These are phyloP conservation scores for Eucalyptus sp. DNA, from an alignment of 345 rosid genomes.

Conservation along the genomic window DNA sequence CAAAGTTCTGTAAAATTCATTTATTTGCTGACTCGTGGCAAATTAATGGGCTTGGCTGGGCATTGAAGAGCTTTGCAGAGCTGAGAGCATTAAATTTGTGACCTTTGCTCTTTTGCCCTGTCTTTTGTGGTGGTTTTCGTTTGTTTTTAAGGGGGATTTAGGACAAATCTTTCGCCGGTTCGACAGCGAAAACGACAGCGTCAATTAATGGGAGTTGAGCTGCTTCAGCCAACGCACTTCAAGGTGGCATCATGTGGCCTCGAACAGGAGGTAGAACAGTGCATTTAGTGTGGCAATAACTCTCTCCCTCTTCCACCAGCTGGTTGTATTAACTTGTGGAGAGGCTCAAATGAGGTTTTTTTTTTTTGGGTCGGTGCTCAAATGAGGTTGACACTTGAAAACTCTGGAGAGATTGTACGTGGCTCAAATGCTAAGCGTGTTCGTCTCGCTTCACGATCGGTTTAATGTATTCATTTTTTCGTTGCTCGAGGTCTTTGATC, in stretches of 20 bases:
- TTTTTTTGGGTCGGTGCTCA: too few relatives aligned
- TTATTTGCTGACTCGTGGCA: background rate
- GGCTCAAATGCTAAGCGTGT: background rate
- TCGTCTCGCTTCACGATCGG: background rate
- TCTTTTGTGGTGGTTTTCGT: background rate
- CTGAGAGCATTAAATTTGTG: background rate
- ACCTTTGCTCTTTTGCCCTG: background rate
- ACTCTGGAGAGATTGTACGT: background rate
- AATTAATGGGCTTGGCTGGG: background rate
- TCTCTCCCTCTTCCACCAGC: background rate
- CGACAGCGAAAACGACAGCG: background rate
- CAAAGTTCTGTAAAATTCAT: background rate
- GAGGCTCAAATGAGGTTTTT: background rate
- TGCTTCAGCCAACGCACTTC: background rate
- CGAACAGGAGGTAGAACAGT: conserved; percentile 2
- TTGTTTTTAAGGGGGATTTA: background rate
- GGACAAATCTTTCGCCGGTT: background rate
- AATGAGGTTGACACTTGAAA: background rate
- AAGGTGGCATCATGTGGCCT: conserved; percentile 3
- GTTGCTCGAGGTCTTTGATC: background rate
- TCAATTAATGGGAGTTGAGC: background rate
- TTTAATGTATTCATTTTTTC: background rate
- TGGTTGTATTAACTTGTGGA: background rate
- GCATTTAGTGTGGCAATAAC: conserved; percentile 14
- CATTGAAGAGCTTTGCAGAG: background rate